These are phyloP conservation scores for Macrocystidia cucumis DNA, from an alignment of 1,284 basidiomycete genomes.

Conservation along the genomic window DNA sequence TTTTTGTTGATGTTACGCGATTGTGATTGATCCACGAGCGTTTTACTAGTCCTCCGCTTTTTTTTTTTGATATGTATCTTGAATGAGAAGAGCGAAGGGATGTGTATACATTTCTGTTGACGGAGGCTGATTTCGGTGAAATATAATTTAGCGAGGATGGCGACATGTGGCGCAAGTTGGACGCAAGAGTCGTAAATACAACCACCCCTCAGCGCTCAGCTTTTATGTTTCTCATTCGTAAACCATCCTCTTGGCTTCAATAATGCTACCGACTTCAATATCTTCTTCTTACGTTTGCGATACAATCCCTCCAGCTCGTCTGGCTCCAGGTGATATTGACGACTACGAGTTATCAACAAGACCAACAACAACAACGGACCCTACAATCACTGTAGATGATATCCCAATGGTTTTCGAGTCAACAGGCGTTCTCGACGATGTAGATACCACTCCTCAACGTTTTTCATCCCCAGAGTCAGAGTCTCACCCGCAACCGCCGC, in stretches of 20 bases:
- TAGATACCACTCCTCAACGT: constrained; percentile 10
- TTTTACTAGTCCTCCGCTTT: constrained; percentile 13
- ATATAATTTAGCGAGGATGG: constrained; percentile 20
- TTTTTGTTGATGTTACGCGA: no score
- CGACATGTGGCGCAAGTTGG: constrained; percentile 36
- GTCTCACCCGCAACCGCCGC: constrained; percentile 29
- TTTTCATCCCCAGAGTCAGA: constrained; percentile 13
- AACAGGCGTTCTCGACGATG: constrained; percentile 12
- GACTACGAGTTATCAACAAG: no score
- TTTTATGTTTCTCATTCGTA: background rate
- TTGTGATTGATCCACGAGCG: no score
- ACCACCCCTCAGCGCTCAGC: no score
- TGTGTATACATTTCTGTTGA: constrained; percentile 8
- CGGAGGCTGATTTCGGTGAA: constrained; percentile 8
- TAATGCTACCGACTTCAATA: no score
- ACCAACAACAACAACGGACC: no score
- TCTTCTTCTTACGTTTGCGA: constrained; percentile 50
- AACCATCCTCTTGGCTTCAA: no score
- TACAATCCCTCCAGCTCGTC: constrained; percentile 58
- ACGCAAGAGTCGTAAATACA: no score
- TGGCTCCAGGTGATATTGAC: no score
- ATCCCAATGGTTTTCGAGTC: constrained; percentile 8
- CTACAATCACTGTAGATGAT: constrained; percentile 16
- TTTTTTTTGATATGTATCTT: constrained; percentile 26
- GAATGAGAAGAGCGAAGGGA: constrained; percentile 18